Base-by-base conservation (phyloP, 2,329 filamentous ascomycete genomes). In the Fusarium pseudoanthophilum region DNA sequence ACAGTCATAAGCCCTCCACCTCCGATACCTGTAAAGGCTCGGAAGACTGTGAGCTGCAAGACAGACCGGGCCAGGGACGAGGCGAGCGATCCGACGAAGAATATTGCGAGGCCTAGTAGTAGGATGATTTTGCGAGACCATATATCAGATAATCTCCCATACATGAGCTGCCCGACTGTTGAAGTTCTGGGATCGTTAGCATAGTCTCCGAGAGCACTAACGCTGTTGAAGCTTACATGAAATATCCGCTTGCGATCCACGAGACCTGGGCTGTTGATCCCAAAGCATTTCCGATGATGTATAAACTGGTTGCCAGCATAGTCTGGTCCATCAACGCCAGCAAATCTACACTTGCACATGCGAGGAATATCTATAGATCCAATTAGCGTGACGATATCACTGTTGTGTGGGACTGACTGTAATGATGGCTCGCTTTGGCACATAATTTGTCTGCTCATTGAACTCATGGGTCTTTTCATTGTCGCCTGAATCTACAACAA, bases 1-100 rank as follows among this genome's bases (percentile, higher is more conserved):
- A 93, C 89, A 0, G 91, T 91, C 53, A 90, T 91, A 85, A 94
- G 90, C 5, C 92, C 92, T 4, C 91, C 92, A 16, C 92, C 92
- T 26, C 92, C 92, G 62, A 93, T 87, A 53, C 83, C 82, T 13
- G 83, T 84, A 34, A 84, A 81, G 36, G 80, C 81, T 7, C 83
- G 83, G 52, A 84, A 84, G 52, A 84, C 58, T 14, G 82, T 83
- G 28, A 85, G 79, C 53, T 86, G 83, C 1, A 81, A 74, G 6
- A 81, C 81, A 7, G 81, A 82, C 43, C 82, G 78, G 0, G 85
- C 78, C 5, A 86, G 77, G 1, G 84, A 85, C 5, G 84, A 82
- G 2, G 84, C 84, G 6, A 86, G 73, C 0, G 84, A 85, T 2
- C 84, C 85, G 18, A 82, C 18, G 63, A 84, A 84, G 76, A 86